These are phyloP conservation scores for Fusarium incarnatum DNA, from an alignment of 2,329 filamentous ascomycete species.

Conservation along the genomic window DNA sequence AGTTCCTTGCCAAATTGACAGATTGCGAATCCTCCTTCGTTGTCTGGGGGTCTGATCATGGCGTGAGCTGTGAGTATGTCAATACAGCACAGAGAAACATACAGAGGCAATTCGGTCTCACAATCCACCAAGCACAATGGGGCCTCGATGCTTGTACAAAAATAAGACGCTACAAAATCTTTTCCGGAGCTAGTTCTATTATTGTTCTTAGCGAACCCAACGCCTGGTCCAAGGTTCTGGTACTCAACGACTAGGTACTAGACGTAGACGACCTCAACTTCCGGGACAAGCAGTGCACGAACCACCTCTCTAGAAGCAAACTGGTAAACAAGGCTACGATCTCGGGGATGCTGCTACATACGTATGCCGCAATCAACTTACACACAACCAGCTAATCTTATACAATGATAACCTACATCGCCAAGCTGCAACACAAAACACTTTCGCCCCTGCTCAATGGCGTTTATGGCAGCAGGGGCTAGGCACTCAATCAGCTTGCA, in stretches of 20 bases:
- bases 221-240: constrained; percentile 29
- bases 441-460: constrained; percentile 8
- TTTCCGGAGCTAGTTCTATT: constrained; percentile 9
- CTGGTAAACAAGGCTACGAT: constrained; percentile 19
- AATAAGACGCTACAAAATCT: constrained; percentile 11
- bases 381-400: constrained; percentile 19
- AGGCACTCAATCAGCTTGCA: constrained; percentile 5
- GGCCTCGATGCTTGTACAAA: constrained; percentile 2
- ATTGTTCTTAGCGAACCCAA: constrained; percentile 22
- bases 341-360: constrained; percentile 25
- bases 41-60: background rate
- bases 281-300: constrained; percentile 29
- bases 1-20: constrained; percentile 7
- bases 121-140: background rate
- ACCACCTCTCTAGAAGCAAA: constrained; percentile 25
- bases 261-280: constrained; percentile 8
- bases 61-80: background rate
- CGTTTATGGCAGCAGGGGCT: constrained; percentile 3
- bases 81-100: background rate
- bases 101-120: background rate
- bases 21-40: constrained; percentile 1
- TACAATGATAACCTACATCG: constrained; percentile 10
- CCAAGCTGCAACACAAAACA: constrained; percentile 16
- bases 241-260: constrained; percentile 9
- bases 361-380: constrained; percentile 27